Conservation (phyloP, 129 eudicot genomes). For the Saussurea involucrata region DNA sequence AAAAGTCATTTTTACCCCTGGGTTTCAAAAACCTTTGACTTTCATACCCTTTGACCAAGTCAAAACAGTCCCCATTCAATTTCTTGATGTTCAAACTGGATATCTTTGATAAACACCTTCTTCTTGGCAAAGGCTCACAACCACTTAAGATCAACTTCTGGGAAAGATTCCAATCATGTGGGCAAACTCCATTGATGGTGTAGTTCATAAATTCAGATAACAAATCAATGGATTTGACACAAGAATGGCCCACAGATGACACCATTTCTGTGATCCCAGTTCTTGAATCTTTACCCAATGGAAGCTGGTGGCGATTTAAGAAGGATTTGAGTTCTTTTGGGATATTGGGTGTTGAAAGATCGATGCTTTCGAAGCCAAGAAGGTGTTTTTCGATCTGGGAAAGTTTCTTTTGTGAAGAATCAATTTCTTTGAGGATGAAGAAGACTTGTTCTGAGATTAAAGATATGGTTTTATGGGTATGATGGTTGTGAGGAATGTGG, state of each 20-base stretch:
- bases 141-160: slow-evolving; percentile 74
- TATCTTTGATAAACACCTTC: slow-evolving; percentile 84
- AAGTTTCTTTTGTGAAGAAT: slow-evolving; percentile 85
- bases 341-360: slow-evolving; percentile 70
- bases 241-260: slow-evolving; percentile 96
- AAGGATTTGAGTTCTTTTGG: slow-evolving; percentile 62
- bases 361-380: slow-evolving; percentile 82
- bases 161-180: slow-evolving; percentile 82
- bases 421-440: slow-evolving; percentile 79
- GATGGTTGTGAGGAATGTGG: slow-evolving; percentile 31
- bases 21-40: slow-evolving; percentile 59
- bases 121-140: slow-evolving; percentile 94
- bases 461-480: slow-evolving; percentile 71
- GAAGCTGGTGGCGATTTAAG: slow-evolving; percentile 56
- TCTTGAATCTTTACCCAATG: slow-evolving; percentile 89
- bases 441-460: slow-evolving; percentile 82
- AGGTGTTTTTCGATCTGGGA: slow-evolving; percentile 89
- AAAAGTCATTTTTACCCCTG: slow-evolving; percentile 82
- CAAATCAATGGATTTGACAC: slow-evolving; percentile 74
- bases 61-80: slow-evolving; percentile 78
- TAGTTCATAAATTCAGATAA: slow-evolving; percentile 74
- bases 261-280: slow-evolving; percentile 98
- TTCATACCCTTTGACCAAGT: slow-evolving; percentile 64
- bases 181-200: slow-evolving; percentile 72
- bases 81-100: slow-evolving; percentile 77